phyloP scores from a whole-genome alignment of 179 eudicot species.

The Carnegiea gigantea region DNA sequence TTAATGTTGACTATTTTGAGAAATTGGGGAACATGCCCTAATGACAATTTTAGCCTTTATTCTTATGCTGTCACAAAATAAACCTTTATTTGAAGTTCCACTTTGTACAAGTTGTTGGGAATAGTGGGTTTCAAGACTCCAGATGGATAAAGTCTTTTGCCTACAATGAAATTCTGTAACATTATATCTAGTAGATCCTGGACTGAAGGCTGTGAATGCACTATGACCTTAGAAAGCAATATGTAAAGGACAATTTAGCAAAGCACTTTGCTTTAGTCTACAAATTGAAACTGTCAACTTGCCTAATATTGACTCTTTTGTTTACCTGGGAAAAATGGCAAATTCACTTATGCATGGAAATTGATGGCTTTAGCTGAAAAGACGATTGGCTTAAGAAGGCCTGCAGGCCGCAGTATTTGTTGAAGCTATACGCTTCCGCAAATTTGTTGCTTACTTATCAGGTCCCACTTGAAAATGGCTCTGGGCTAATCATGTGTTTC shows the following conservation, averaged over 20 bases:
- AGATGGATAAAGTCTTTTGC: too few relatives aligned
- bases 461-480: not conserved
- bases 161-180: too few relatives aligned
- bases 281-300: not conserved
- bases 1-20: not conserved
- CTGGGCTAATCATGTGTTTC: not conserved
- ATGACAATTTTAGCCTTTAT: not conserved
- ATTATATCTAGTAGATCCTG: too few relatives aligned
- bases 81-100: too few relatives aligned
- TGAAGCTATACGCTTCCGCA: not conserved
- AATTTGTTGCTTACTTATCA: not conserved
- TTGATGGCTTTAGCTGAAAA: not conserved
- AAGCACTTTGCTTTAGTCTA: not conserved
- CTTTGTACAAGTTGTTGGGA: not conserved
- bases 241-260: not conserved
- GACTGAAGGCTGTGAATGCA: not conserved
- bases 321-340: not conserved
- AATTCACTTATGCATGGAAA: not conserved
- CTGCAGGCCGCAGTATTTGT: not conserved
- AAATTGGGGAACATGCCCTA: not conserved
- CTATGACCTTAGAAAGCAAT: not conserved
- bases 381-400: not conserved
- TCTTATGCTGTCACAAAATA: not conserved
- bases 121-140: not conserved
- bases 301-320: not conserved